Conservation (phyloP, 2,329 filamentous ascomycete genomes). For the Stagonosporopsis rhizophila region DNA sequence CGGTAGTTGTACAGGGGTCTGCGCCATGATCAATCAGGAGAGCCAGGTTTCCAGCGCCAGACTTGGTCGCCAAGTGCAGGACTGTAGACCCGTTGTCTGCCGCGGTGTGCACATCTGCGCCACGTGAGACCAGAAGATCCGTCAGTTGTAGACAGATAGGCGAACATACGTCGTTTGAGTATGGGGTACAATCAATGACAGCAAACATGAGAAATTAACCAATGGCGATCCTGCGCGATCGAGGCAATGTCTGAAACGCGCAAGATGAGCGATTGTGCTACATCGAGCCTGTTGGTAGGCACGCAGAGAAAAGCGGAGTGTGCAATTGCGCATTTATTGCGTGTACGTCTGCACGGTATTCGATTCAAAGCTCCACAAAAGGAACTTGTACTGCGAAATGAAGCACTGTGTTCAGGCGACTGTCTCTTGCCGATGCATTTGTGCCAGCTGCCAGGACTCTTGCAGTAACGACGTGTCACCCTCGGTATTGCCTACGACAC, state of each 20-base stretch:
- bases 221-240: not conserved
- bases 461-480: not conserved
- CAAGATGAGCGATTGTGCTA: not conserved
- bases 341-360: not conserved
- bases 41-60: not conserved
- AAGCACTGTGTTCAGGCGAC: not conserved
- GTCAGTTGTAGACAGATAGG: not conserved
- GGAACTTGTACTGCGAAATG: not conserved
- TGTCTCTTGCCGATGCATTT: not conserved
- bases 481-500: not conserved
- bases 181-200: not conserved
- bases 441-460: not conserved
- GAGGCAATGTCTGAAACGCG: not conserved
- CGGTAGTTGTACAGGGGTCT: not conserved
- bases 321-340: not conserved
- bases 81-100: not conserved
- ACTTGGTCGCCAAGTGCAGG: not conserved
- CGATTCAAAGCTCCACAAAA: not conserved
- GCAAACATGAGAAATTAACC: not conserved
- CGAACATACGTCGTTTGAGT: not conserved
- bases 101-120: not conserved
- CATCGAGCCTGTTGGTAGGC: not conserved
- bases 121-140: not conserved
- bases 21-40: not conserved
- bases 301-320: conserved; percentile 1